Evolutionary conservation across 495 filamentous ascomycete genomes (phyloP).

Genomic region (Xylaria grammica): DNA sequence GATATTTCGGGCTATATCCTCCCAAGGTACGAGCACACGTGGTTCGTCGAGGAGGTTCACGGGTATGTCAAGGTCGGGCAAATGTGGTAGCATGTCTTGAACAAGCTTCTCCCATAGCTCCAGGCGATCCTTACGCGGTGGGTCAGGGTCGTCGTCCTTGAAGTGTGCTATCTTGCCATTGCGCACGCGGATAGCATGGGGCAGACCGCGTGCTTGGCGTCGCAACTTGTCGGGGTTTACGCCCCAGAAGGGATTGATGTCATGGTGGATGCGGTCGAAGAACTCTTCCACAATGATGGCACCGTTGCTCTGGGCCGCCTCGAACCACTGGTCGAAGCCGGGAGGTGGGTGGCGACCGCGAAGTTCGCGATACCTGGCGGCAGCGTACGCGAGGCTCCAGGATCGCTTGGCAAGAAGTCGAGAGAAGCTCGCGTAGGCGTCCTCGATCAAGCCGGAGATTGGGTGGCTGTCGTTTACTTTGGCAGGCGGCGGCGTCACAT

Average conservation of each 20-base stretch:
- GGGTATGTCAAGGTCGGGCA: constrained; percentile 71
- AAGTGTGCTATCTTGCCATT: constrained; percentile 52
- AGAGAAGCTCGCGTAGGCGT: too few species aligned
- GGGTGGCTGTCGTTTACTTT: too few species aligned
- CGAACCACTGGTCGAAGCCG: constrained; percentile 69
- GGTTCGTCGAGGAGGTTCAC: constrained; percentile 70
- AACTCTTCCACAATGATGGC: constrained; percentile 68
- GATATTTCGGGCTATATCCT: constrained; percentile 59
- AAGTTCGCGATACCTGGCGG: constrained; percentile 60
- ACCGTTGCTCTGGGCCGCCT: constrained; percentile 58
- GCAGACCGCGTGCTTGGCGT: constrained; percentile 34
- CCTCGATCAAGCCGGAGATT: too few species aligned
- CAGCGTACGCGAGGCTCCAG: too few species aligned
- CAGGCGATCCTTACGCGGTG: too few species aligned
- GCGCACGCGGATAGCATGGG: constrained; percentile 56
- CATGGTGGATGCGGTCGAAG: constrained; percentile 69
- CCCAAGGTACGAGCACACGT: constrained; percentile 63
- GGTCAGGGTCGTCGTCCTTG: constrained; percentile 36
- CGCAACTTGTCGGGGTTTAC: constrained; percentile 52
- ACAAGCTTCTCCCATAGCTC: constrained; percentile 60
- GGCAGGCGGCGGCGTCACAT: too few species aligned
- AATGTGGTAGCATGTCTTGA: constrained; percentile 52
- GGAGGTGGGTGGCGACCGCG: constrained; percentile 74
- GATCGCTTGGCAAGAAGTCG: too few species aligned
- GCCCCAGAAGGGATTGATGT: constrained; percentile 69